Conservation (phyloP, 169 alveolate species). For the Plasmodium coatneyi region DNA sequence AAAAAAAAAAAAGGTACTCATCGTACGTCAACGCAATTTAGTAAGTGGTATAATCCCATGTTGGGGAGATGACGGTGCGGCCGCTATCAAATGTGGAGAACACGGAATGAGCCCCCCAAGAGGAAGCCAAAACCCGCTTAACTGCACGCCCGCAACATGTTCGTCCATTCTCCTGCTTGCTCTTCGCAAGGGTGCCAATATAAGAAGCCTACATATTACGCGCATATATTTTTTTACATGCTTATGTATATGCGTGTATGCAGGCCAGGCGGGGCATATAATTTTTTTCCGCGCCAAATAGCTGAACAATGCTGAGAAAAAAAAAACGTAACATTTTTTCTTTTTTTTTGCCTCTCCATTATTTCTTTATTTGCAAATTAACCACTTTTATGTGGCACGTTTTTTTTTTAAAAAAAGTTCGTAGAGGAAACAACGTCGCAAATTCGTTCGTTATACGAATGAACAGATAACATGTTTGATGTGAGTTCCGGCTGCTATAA, state of each 20-base stretch:
- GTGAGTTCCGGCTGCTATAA: background rate
- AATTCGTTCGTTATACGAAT: background rate
- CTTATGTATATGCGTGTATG: background rate
- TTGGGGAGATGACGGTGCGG: background rate
- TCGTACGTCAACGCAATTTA: background rate
- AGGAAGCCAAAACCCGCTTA: background rate
- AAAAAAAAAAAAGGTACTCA: background rate
- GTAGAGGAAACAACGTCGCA: background rate
- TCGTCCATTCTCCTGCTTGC: background rate
- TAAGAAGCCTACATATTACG: background rate
- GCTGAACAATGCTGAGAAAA: background rate
- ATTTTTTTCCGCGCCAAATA: background rate
- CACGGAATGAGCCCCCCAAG: background rate
- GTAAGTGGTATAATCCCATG: background rate
- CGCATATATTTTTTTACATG: background rate
- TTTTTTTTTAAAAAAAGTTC: background rate
- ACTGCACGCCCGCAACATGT: background rate
- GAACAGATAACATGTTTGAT: background rate
- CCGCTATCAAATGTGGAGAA: background rate
- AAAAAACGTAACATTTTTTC: background rate
- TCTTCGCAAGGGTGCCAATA: background rate
- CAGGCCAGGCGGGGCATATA: background rate
- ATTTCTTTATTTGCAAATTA: background rate
- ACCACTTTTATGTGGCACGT: too few species aligned
- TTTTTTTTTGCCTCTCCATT: background rate